Percentiles rank a stretch among this genome's conserved stretches.
Evolutionary conservation across 148 eudicot species (phyloP).

Genomic region (Rhododendron mucronatum): DNA sequence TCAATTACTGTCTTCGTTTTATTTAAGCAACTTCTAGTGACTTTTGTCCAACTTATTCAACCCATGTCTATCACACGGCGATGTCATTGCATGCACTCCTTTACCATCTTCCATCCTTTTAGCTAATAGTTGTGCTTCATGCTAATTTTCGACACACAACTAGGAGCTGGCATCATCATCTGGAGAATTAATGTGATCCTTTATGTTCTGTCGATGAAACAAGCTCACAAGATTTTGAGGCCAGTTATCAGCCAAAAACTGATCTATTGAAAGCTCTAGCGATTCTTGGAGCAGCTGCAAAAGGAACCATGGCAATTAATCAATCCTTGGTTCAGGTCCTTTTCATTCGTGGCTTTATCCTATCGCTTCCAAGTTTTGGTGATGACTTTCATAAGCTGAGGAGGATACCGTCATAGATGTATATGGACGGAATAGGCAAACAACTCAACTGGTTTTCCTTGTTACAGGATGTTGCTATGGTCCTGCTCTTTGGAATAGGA

Average conservation of each 20-base stretch:
- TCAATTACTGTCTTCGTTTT: not conserved
- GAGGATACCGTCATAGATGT: not conserved
- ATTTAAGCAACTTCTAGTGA: not conserved
- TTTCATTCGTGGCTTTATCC: not conserved
- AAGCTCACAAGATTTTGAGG: constrained; percentile 61
- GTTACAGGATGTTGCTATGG: constrained; percentile 88
- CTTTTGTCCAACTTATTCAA: not conserved
- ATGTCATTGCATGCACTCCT: not conserved
- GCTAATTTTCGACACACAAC: not conserved
- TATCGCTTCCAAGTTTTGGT: not conserved
- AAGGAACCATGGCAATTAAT: constrained; percentile 75
- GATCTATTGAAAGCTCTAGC: constrained; percentile 85
- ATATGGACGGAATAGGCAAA: not conserved
- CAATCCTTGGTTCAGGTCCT: constrained; percentile 95
- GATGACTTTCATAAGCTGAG: not conserved
- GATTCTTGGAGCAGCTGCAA: constrained; percentile 65
- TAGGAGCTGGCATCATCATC: constrained; percentile 45
- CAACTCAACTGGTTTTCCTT: constrained; percentile 11
- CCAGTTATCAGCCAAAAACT: constrained; percentile 66
- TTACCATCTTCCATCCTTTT: not conserved
- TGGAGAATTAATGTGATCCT: constrained; percentile 72
- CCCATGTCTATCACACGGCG: not conserved
- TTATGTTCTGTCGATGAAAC: constrained; percentile 78
- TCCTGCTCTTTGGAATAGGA: constrained; percentile 77
- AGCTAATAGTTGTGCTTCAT: not conserved